Percentiles rank a stretch among this genome's conserved stretches.
phyloP scores from a whole-genome alignment of 192 early-diverging fungal genomes.

The Diversispora eburnea region DNA sequence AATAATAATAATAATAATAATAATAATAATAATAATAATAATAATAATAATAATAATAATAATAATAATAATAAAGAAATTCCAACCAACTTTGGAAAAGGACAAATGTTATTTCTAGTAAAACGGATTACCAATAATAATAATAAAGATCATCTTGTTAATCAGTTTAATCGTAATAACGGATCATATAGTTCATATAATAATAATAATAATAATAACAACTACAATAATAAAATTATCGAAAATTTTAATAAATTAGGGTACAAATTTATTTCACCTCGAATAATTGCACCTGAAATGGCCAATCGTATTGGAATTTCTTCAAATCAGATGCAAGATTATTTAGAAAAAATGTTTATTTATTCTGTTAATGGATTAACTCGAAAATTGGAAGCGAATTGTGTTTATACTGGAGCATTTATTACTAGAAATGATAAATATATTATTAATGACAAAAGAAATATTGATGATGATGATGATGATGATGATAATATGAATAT shows the following conservation, averaged over 20 bases:
- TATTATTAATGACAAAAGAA: neutral
- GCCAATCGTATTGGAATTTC: constrained; percentile 26
- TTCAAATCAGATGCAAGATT: constrained; percentile 30
- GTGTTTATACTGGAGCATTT: constrained; percentile 13
- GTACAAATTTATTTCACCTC: constrained; percentile 37
- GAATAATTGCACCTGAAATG: constrained; percentile 36
- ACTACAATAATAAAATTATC: neutral
- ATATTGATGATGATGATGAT: neutral
- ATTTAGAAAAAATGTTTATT: constrained; percentile 33
- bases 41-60: neutral
- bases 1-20: neutral
- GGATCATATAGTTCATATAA: too few relatives aligned
- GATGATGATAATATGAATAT: neutral
- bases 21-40: too few relatives aligned
- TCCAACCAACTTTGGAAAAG: constrained; percentile 5
- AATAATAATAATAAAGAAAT: neutral
- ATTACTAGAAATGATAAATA: neutral
- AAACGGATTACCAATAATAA: constrained; percentile 16
- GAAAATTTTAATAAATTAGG: constrained; percentile 32
- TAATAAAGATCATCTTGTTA: too few relatives aligned
- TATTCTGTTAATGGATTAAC: neutral
- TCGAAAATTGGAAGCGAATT: neutral
- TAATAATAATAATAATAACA: too few relatives aligned
- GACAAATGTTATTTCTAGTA: constrained; percentile 38
- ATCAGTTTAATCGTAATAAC: too few relatives aligned